phyloP scores from a whole-genome alignment of 2,329 filamentous ascomycete species.

The Arachnomyces sp. region DNA sequence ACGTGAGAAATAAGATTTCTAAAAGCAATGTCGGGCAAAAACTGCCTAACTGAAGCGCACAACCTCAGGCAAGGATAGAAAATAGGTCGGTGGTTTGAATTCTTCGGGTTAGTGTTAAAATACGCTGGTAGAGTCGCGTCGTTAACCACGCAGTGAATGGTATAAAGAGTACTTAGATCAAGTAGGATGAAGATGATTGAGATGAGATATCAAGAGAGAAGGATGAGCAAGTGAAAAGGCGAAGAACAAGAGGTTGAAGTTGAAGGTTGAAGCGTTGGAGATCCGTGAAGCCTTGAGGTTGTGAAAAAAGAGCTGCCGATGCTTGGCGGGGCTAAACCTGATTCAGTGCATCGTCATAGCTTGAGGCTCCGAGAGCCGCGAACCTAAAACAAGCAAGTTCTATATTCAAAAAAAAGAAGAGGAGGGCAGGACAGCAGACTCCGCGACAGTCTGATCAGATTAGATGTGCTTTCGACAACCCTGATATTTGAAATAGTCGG shows the following conservation, averaged over 20 bases:
- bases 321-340: slow-evolving; percentile 12
- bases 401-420: too few species aligned
- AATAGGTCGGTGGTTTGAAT: too few species aligned
- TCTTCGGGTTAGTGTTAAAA: too few species aligned
- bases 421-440: too few species aligned
- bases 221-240: slow-evolving; percentile 8
- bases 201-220: slow-evolving; percentile 7
- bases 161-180: neutral
- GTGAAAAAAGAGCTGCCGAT: slow-evolving; percentile 7
- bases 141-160: too few species aligned
- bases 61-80: too few species aligned
- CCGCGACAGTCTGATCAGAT: too few species aligned
- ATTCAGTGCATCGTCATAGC: neutral
- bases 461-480: too few species aligned
- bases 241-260: slow-evolving; percentile 13
- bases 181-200: slow-evolving; percentile 4
- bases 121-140: too few species aligned
- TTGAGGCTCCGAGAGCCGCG: too few species aligned
- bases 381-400: too few species aligned
- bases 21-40: neutral
- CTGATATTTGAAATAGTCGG: too few species aligned
- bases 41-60: neutral
- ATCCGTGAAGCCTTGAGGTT: slow-evolving; percentile 7
- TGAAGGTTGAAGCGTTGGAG: slow-evolving; percentile 18
- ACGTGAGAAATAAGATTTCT: slow-evolving; percentile 1